These are phyloP conservation scores for Aureobasidium musti DNA, from an alignment of 2,329 filamentous ascomycete genomes.

Conservation along the genomic window DNA sequence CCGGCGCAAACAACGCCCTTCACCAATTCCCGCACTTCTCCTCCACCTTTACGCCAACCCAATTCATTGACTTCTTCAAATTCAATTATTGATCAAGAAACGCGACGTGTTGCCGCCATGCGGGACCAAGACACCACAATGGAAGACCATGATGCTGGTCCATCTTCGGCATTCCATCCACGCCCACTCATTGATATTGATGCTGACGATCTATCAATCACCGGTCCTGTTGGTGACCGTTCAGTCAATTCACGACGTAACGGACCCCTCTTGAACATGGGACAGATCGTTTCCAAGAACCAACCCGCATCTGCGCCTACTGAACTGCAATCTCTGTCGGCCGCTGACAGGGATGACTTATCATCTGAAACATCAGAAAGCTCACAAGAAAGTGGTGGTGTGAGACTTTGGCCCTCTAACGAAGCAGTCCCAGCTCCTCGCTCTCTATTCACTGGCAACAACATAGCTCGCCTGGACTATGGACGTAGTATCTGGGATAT, in stretches of 20 bases:
- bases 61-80: background rate
- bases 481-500: too few species aligned
- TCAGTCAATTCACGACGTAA: background rate
- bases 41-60: background rate
- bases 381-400: background rate
- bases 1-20: slow-evolving; percentile 5
- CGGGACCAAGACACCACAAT: background rate
- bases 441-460: background rate
- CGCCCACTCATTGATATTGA: slow-evolving; percentile 4
- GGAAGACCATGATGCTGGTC: background rate
- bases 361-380: background rate
- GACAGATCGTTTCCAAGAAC: slow-evolving; percentile 15
- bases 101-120: background rate
- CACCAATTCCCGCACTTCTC: background rate
- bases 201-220: background rate
- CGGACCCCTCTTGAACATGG: slow-evolving; percentile 8
- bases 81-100: background rate
- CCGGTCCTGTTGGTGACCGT: background rate
- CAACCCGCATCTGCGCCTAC: background rate
- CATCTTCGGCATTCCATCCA: background rate
- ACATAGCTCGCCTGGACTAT: too few species aligned
- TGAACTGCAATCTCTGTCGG: background rate
- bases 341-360: slow-evolving; percentile 4
- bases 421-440: background rate
- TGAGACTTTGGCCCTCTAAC: background rate